Conservation (phyloP, 139 green algal genomes). For the Nannochloris sp. region DNA sequence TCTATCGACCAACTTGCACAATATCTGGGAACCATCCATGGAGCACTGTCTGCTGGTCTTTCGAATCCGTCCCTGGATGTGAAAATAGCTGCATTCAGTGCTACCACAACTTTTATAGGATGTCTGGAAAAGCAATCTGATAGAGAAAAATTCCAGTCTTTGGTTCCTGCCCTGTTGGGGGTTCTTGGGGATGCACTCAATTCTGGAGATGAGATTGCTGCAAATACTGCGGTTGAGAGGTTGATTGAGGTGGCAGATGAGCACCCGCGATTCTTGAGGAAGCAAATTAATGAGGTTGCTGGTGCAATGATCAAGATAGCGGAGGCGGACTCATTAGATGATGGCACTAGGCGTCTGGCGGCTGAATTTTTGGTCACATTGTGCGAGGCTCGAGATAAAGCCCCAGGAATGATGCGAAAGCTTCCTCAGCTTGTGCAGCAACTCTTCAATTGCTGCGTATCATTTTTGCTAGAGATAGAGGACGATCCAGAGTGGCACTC, state of each 20-base stretch:
- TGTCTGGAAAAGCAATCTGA: slow-evolving; percentile 54
- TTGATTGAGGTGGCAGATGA: slow-evolving; percentile 89
- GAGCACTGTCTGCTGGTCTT: slow-evolving; percentile 36
- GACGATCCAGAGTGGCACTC: slow-evolving; percentile 79
- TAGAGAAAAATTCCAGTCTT: slow-evolving; percentile 59
- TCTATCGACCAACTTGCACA: slow-evolving; percentile 49
- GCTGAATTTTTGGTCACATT: slow-evolving; percentile 93
- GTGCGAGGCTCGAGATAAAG: slow-evolving; percentile 84
- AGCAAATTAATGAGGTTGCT: slow-evolving; percentile 69
- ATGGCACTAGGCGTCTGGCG: slow-evolving; percentile 62
- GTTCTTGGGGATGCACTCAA: slow-evolving; percentile 55
- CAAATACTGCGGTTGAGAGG: slow-evolving; percentile 82
- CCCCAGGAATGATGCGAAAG: slow-evolving; percentile 89
- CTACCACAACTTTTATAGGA: slow-evolving; percentile 62
- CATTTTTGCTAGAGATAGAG: slow-evolving; percentile 92
- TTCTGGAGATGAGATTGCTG: slow-evolving; percentile 51
- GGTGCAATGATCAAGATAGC: slow-evolving; percentile 72
- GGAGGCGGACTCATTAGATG: slow-evolving; percentile 38
- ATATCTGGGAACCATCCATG: slow-evolving; percentile 52
- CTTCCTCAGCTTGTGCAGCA: slow-evolving; percentile 70
- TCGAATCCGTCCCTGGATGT: slow-evolving; percentile 33
- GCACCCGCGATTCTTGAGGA: slow-evolving; percentile 85
- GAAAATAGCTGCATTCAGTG: slow-evolving; percentile 60
- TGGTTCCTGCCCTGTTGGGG: slow-evolving; percentile 74
- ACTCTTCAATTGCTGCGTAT: slow-evolving; percentile 77